Percentiles rank a stretch among this genome's conserved stretches.
phyloP scores from a whole-genome alignment of 2,329 filamentous ascomycete genomes.

The Neocatenulostroma microsporum region DNA sequence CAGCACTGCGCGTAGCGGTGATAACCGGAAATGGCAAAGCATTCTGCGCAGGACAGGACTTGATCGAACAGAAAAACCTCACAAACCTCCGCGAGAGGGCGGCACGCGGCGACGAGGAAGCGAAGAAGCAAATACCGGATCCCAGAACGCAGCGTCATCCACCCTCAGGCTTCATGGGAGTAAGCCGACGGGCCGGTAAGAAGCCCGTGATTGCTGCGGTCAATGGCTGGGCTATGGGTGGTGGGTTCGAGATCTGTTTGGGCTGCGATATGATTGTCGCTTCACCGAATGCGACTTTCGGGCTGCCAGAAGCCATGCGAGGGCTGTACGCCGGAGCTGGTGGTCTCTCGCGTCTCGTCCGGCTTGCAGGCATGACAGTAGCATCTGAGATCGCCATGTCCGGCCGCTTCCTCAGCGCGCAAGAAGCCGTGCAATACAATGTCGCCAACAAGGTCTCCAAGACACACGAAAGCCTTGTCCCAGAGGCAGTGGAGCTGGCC shows the following conservation, averaged over 20 bases:
- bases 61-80: constrained; percentile 40
- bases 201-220: constrained; percentile 55
- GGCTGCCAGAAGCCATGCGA: constrained; percentile 47
- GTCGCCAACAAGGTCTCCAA: constrained; percentile 35
- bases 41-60: constrained; percentile 50
- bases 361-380: constrained; percentile 42
- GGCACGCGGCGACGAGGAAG: constrained; percentile 14
- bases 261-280: constrained; percentile 51
- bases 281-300: constrained; percentile 45
- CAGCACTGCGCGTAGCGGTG: constrained; percentile 27
- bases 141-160: constrained; percentile 18
- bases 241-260: constrained; percentile 50
- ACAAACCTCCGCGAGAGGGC: constrained; percentile 15
- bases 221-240: constrained; percentile 51
- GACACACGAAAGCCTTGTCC: constrained; percentile 28
- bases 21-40: constrained; percentile 48
- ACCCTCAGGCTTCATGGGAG: constrained; percentile 45
- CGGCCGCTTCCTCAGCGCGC: constrained; percentile 39
- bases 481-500: constrained; percentile 33
- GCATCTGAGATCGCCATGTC: constrained; percentile 46
- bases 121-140: constrained; percentile 17
- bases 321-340: constrained; percentile 50
- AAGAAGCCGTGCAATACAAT: constrained; percentile 37
- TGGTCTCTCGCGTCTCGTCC: constrained; percentile 45
- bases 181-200: constrained; percentile 51